Percentiles rank a stretch among this genome's conserved stretches.
Evolutionary conservation across 176 grass and related monocot species (phyloP).

Genomic region (Phragmites australis): DNA sequence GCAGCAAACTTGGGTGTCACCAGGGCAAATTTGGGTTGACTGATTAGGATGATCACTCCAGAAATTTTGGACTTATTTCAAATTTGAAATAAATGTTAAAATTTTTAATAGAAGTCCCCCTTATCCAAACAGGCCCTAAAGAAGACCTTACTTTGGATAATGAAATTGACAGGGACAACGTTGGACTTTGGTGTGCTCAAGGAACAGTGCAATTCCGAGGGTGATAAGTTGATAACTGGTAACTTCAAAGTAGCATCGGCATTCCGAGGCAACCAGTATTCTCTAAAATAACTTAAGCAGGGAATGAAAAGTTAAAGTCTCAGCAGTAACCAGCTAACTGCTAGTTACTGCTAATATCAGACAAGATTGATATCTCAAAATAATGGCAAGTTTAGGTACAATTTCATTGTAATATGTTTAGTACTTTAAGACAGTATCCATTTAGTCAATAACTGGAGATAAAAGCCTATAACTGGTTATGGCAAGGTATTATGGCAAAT

Average conservation of each 20-base stretch:
- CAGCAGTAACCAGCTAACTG: background rate
- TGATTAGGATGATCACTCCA: no score
- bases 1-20: background rate
- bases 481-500: background rate
- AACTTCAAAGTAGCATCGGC: background rate
- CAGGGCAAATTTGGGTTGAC: background rate
- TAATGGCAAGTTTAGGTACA: background rate
- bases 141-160: background rate
- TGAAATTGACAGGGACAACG: background rate
- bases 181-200: background rate
- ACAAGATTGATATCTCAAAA: background rate
- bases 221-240: background rate
- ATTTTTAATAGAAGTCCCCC: no score
- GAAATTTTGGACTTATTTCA: no score
- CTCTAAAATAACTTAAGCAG: background rate
- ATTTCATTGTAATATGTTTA: background rate
- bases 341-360: background rate
- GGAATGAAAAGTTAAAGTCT: background rate
- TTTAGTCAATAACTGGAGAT: background rate
- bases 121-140: background rate
- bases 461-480: background rate
- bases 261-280: background rate
- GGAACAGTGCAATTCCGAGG: constrained; percentile 1
- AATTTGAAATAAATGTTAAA: no score
- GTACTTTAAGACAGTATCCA: background rate